Percentiles rank a stretch among this genome's conserved stretches.
Conservation (phyloP, 2,329 filamentous ascomycete species). For the Endoconidiophora polonica region DNA sequence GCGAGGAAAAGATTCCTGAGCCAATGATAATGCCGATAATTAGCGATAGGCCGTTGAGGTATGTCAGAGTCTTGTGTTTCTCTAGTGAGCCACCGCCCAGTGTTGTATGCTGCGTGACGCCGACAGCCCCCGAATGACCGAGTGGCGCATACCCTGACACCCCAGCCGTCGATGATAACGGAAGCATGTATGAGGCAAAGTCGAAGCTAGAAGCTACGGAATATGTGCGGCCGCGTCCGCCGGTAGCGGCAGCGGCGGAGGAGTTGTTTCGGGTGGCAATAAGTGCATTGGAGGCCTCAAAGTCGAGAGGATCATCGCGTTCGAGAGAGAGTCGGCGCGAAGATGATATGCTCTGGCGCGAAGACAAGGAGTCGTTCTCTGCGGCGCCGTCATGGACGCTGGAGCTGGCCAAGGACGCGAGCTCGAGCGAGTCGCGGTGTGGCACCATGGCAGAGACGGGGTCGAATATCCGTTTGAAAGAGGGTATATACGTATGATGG, state of each 20-base stretch:
- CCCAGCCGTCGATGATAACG: slow-evolving; percentile 64
- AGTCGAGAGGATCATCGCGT: slow-evolving; percentile 62
- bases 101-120: slow-evolving; percentile 23
- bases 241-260: slow-evolving; percentile 17
- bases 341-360: slow-evolving; percentile 76
- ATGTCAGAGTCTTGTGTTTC: slow-evolving; percentile 90
- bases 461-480: slow-evolving; percentile 15
- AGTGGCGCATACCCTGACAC: slow-evolving; percentile 67
- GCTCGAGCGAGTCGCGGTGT: slow-evolving; percentile 82
- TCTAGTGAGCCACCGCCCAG: slow-evolving; percentile 68
- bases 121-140: slow-evolving; percentile 51
- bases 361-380: slow-evolving; percentile 42
- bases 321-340: slow-evolving; percentile 81
- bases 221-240: slow-evolving; percentile 49
- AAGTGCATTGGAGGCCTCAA: slow-evolving; percentile 34
- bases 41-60: slow-evolving; percentile 78
- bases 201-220: slow-evolving; percentile 90
- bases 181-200: slow-evolving; percentile 85
- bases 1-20: slow-evolving; percentile 89
- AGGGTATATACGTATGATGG: neutral
- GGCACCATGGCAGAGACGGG: slow-evolving; percentile 16
- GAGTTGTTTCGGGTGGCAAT: slow-evolving; percentile 14
- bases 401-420: slow-evolving; percentile 83
- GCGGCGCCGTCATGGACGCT: slow-evolving; percentile 33
- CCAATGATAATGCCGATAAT: slow-evolving; percentile 91